Conservation (phyloP, 495 filamentous ascomycete genomes). For the Glarea lozoyensis region DNA sequence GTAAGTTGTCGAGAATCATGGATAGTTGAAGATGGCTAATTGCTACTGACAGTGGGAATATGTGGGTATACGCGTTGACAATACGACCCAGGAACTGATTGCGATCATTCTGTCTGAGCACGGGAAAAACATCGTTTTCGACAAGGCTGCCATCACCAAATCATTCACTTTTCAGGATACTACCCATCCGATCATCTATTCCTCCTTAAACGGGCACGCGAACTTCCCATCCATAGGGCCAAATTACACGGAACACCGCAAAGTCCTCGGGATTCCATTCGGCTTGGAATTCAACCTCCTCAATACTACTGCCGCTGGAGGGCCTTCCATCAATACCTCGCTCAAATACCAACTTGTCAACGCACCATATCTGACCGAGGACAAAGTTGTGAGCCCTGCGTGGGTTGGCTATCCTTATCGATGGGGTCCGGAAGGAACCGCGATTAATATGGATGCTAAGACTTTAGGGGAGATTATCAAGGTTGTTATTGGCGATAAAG, state of each 20-base stretch:
- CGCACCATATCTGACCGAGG: conserved; percentile 6
- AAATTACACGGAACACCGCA: conserved; percentile 6
- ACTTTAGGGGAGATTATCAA: conserved; percentile 5
- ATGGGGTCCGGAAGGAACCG: conserved; percentile 16
- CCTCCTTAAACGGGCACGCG: conserved; percentile 11
- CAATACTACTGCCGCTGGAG: conserved; percentile 11
- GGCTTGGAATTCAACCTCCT: conserved; percentile 11
- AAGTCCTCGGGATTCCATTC: conserved; percentile 8
- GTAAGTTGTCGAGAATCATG: too few species aligned
- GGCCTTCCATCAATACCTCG: conserved; percentile 3
- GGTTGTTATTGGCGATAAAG: conserved; percentile 4
- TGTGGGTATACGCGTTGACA: conserved; percentile 10
- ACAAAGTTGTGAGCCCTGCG: conserved; percentile 2
- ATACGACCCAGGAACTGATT: conserved; percentile 12
- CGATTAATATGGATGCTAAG: conserved; percentile 7
- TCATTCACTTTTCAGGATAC: conserved; percentile 4
- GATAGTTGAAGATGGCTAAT: too few species aligned
- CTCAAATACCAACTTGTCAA: conserved; percentile 4
- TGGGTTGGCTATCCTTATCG: conserved; percentile 15
- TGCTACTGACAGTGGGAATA: too few species aligned
- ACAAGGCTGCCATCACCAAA: not conserved
- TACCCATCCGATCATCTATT: conserved; percentile 10
- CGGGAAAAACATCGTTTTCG: conserved; percentile 6
- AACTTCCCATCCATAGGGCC: conserved; percentile 8
- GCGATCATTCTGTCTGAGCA: conserved; percentile 5